phyloP scores from a whole-genome alignment of 2,329 filamentous ascomycete species.

The Pseudocercospora vitis region DNA sequence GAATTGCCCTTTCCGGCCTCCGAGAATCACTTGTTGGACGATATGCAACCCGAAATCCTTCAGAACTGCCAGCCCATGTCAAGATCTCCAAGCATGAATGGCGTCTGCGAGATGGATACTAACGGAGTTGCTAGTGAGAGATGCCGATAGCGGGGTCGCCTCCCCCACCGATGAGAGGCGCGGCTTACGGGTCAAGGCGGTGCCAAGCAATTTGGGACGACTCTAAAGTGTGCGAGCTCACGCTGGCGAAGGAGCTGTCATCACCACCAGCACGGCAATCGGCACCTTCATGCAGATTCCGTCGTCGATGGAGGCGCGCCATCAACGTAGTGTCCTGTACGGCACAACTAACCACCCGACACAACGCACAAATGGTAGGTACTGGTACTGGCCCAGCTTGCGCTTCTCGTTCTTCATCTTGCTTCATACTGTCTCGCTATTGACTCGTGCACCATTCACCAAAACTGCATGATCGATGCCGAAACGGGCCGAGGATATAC shows the following conservation, averaged over 20 bases:
- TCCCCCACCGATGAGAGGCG: background rate
- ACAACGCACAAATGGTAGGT: background rate
- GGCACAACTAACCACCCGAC: background rate
- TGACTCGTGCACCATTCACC: slow-evolving; percentile 5
- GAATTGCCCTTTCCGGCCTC: no score
- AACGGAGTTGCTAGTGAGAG: background rate
- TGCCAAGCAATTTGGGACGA: background rate
- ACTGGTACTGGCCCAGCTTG: background rate
- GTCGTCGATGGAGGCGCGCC: slow-evolving; percentile 1
- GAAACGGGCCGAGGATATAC: background rate
- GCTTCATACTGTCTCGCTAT: slow-evolving; percentile 18
- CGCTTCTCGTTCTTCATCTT: background rate
- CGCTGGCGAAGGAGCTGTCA: background rate
- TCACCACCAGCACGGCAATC: slow-evolving; percentile 3
- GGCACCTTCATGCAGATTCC: slow-evolving; percentile 9
- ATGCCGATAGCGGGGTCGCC: background rate
- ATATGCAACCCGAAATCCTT: background rate
- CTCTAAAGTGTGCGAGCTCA: background rate
- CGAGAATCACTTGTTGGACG: background rate
- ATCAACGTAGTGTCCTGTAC: slow-evolving; percentile 1
- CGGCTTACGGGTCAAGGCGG: background rate
- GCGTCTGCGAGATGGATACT: background rate
- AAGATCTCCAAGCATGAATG: background rate
- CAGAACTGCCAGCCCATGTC: background rate
- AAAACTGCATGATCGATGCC: background rate